These are phyloP conservation scores for Dothideomycetidae sp. DNA, from an alignment of 2,329 filamentous ascomycete species.

Conservation along the genomic window DNA sequence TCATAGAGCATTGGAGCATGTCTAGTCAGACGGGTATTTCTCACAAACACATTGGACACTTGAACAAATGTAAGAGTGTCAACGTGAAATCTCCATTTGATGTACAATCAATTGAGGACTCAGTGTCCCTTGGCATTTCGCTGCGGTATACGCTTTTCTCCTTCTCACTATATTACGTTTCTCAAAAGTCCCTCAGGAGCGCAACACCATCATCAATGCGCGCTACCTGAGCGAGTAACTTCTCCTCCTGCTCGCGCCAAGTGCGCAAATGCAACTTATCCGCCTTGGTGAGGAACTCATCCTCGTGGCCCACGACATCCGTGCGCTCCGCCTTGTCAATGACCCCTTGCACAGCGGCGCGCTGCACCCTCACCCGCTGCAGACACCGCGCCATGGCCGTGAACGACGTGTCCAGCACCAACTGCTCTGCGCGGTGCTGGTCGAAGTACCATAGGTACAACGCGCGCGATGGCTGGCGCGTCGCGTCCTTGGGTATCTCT, in stretches of 20 bases:
- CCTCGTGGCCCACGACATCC: slow-evolving; percentile 72
- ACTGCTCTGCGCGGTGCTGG: slow-evolving; percentile 51
- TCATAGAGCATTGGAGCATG: too few species aligned
- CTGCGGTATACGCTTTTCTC: too few species aligned
- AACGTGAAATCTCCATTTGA: too few species aligned
- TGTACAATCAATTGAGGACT: too few species aligned
- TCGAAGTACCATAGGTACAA: slow-evolving; percentile 92
- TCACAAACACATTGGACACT: too few species aligned
- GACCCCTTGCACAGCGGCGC: slow-evolving; percentile 54
- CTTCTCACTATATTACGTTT: too few species aligned
- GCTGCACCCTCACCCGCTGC: slow-evolving; percentile 65
- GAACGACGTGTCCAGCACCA: slow-evolving; percentile 68
- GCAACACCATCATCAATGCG: slow-evolving; percentile 75
- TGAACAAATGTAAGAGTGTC: too few species aligned
- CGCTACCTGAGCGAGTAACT: slow-evolving; percentile 63
- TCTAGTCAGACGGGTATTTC: too few species aligned
- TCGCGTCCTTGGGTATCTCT: slow-evolving; percentile 81
- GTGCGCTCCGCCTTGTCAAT: slow-evolving; percentile 70
- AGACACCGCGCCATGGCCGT: slow-evolving; percentile 78
- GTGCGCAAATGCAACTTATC: slow-evolving; percentile 56
- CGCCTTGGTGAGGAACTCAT: slow-evolving; percentile 60
- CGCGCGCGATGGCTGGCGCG: slow-evolving; percentile 65
- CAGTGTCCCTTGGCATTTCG: too few species aligned
- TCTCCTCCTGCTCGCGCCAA: slow-evolving; percentile 49
- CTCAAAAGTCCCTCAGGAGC: slow-evolving; percentile 53